Evolutionary conservation across 1,284 basidiomycete genomes (phyloP), one percentile per base, ranked within the genome.

Genomic region (Cystobasidium slooffiae): DNA sequence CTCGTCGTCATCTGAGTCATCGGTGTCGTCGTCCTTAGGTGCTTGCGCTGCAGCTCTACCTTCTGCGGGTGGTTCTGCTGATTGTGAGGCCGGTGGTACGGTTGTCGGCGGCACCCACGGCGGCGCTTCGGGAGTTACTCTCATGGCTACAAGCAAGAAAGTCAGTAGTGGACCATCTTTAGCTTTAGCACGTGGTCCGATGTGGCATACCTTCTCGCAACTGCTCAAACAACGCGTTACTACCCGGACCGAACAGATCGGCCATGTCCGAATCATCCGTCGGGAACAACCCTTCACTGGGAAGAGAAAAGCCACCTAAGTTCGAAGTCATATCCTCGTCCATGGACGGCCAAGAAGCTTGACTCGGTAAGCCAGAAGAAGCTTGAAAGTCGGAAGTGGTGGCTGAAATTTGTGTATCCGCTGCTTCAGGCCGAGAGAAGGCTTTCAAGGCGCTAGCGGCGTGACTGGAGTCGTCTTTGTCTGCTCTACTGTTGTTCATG

Each of bases 211-310:
- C 64, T 24, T 47, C 64, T 14, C 39, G 51, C 31, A 66, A 6
- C 24, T 66, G 64, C 41, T 55, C 51, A 22, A 66, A 66, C 12
- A 66, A 49, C 0, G 64, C 64, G 12, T 24, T 49, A 47, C 64
- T 66, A 37, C 64, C 64, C 16, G 64, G 64, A 43, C 64, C 64
- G 22, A 66, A 66, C 1, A 66, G 64, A 66, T 66, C 64, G 20
- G 47, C 64, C 64, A 66, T 66, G 41, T 66, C 44, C 8, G 64
- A 66, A n/a, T 31, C 20, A 47, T 66, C 49, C 9, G 47, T 41
- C 1, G 64, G 64, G 37, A 66, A 66, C 37, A 66, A 44, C 24
- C 64, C 64, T 66, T 66, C 64, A 47, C 64, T 66, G 14, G 64
- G 64, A 20, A 66, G 39, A 12, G 64, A 66, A n/a, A 66, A 66